A percentile compares a stretch with the other conserved stretches of the same genome.
Conservation (phyloP, 2,329 filamentous ascomycete species). For the Teratosphaeria gauchensis region DNA sequence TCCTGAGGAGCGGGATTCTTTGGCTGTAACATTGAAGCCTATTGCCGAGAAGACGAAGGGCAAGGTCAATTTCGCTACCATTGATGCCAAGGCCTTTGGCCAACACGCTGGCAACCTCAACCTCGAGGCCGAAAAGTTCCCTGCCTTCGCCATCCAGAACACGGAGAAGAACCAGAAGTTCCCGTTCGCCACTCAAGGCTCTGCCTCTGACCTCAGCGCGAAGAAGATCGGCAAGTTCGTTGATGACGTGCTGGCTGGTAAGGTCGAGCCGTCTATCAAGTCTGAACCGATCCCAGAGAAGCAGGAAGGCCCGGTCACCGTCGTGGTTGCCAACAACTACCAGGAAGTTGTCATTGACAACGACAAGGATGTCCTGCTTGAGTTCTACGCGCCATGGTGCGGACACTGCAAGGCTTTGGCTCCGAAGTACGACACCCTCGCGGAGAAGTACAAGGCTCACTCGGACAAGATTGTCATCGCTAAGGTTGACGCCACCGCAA, state of each 20-base stretch:
- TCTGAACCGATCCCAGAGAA: slow-evolving; percentile 92
- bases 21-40: slow-evolving; percentile 69
- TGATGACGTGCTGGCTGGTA: slow-evolving; percentile 73
- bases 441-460: slow-evolving; percentile 43
- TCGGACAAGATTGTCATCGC: slow-evolving; percentile 55
- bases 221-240: slow-evolving; percentile 73
- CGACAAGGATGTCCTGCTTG: slow-evolving; percentile 90
- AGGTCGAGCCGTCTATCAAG: slow-evolving; percentile 94
- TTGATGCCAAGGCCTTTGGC: slow-evolving; percentile 88
- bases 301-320: slow-evolving; percentile 77
- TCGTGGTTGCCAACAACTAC: slow-evolving; percentile 91
- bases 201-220: slow-evolving; percentile 66
- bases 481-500: slow-evolving; percentile 93
- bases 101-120: slow-evolving; percentile 95
- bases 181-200: slow-evolving; percentile 59
- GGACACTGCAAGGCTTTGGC: slow-evolving; percentile 62
- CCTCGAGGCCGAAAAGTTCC: slow-evolving; percentile 90
- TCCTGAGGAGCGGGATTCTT: slow-evolving; percentile 72
- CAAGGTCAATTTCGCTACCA: slow-evolving; percentile 93
- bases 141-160: slow-evolving; percentile 95
- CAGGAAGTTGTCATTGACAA: slow-evolving; percentile 84
- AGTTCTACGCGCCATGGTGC: slow-evolving; percentile 92
- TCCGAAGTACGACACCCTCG: slow-evolving; percentile 59
- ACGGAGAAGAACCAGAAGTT: slow-evolving; percentile 93
- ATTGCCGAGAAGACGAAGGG: slow-evolving; percentile 88